phyloP scores from a whole-genome alignment of 2,329 filamentous ascomycete species.

The Phoma herbarum region DNA sequence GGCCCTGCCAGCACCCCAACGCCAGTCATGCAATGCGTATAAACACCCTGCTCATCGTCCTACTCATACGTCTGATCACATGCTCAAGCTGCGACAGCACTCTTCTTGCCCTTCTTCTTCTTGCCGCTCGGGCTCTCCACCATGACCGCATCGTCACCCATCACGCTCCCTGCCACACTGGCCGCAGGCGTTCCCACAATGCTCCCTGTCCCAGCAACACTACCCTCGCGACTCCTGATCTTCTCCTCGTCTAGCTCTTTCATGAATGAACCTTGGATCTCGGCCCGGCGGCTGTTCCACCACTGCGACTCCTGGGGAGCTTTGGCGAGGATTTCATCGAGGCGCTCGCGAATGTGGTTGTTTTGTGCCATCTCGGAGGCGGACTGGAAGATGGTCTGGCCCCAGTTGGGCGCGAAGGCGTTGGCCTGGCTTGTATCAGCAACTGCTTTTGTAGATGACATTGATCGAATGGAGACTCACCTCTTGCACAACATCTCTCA shows the following conservation, averaged over 20 bases:
- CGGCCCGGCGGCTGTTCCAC: slow-evolving; percentile 86
- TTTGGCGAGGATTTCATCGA: slow-evolving; percentile 78
- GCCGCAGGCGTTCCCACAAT: slow-evolving; percentile 21
- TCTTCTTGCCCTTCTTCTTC: slow-evolving; percentile 69
- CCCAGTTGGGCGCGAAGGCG: slow-evolving; percentile 87
- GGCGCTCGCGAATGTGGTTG: slow-evolving; percentile 74
- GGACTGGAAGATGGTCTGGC: slow-evolving; percentile 93
- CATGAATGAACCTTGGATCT: slow-evolving; percentile 80
- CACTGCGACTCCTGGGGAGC: slow-evolving; percentile 80
- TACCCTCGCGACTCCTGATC: slow-evolving; percentile 26
- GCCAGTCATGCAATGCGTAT: slow-evolving; percentile 22
- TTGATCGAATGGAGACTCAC: slow-evolving; percentile 60
- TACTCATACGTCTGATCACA: not conserved
- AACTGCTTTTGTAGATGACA: not conserved
- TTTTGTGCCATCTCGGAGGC: slow-evolving; percentile 96
- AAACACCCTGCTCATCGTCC: not conserved
- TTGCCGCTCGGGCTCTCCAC: slow-evolving; percentile 69
- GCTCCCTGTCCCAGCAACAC: slow-evolving; percentile 20
- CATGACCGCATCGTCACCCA: slow-evolving; percentile 74
- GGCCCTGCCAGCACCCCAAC: slow-evolving; percentile 23
- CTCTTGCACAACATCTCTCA: slow-evolving; percentile 93
- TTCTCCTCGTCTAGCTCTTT: slow-evolving; percentile 77
- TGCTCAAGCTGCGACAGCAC: not conserved
- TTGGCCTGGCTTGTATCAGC: slow-evolving; percentile 73
- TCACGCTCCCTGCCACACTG: slow-evolving; percentile 46